Percentiles rank a stretch among this genome's conserved stretches.
Conservation (phyloP, 2,329 filamentous ascomycete genomes). For the Metarhizium rileyi region DNA sequence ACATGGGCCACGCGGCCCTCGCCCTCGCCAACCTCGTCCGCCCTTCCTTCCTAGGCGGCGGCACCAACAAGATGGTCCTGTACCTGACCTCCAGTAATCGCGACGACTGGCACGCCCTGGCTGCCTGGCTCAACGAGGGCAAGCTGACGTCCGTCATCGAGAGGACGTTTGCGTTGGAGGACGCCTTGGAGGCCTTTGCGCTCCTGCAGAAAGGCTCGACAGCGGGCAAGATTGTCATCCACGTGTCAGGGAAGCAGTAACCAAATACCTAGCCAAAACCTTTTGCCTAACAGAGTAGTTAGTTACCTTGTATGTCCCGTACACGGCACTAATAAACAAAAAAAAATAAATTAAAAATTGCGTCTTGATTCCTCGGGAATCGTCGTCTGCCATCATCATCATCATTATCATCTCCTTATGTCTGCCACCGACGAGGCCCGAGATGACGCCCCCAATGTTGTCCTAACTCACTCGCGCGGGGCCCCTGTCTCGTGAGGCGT, state of each 20-base stretch:
- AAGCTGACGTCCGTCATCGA: constrained; percentile 49
- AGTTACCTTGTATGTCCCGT: too few species aligned
- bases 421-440: too few species aligned
- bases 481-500: too few species aligned
- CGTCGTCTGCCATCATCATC: too few species aligned
- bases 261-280: too few species aligned
- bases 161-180: constrained; percentile 43
- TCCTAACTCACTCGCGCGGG: too few species aligned
- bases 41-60: constrained; percentile 28
- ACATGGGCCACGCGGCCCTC: constrained; percentile 14
- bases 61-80: constrained; percentile 31
- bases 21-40: constrained; percentile 17
- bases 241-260: constrained; percentile 4
- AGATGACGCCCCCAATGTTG: not conserved
- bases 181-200: constrained; percentile 46
- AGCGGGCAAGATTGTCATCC: constrained; percentile 37
- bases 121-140: constrained; percentile 45
- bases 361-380: too few species aligned
- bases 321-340: too few species aligned
- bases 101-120: constrained; percentile 40
- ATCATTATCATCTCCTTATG: too few species aligned
- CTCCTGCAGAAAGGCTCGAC: constrained; percentile 48
- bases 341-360: too few species aligned
- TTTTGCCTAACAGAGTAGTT: too few species aligned
- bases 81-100: constrained; percentile 29